Conservation (phyloP, 2,329 filamentous ascomycete genomes). For the Furcasterigmium furcatum region DNA sequence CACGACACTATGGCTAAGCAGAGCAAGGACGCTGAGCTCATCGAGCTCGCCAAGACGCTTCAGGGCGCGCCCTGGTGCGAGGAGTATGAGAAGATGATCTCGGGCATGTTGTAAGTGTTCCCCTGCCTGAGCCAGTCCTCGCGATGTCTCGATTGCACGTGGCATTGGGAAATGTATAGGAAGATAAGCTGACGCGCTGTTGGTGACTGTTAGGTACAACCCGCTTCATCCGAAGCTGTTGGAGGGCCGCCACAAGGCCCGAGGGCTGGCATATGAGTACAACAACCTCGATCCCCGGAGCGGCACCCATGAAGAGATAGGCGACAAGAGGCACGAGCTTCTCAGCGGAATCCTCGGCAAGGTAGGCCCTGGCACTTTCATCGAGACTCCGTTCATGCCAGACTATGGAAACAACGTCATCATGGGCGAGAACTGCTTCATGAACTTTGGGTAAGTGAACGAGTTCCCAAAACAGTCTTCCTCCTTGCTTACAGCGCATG, state of each 20-base stretch:
- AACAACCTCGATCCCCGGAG: conserved; percentile 51
- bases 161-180: not conserved
- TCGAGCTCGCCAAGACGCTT: conserved; percentile 1
- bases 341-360: conserved; percentile 41
- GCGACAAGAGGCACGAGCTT: conserved; percentile 31
- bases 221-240: too few species aligned
- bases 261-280: conserved; percentile 45
- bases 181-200: not conserved
- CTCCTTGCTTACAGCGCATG: not conserved
- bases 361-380: conserved; percentile 44
- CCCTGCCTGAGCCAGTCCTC: too few species aligned
- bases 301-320: conserved; percentile 27
- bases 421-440: conserved; percentile 55
- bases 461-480: too few species aligned
- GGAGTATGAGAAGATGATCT: conserved; percentile 10
- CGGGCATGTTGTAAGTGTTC: conserved; percentile 9
- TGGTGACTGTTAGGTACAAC: not conserved
- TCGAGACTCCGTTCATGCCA: conserved; percentile 56
- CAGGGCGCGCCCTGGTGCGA: conserved; percentile 5
- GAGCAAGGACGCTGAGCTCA: conserved; percentile 3
- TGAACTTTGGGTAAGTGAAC: conserved; percentile 42
- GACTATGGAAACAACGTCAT: conserved; percentile 62
- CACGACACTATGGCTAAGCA: conserved; percentile 3
- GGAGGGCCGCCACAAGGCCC: conserved; percentile 39
- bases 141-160: too few species aligned